Evolutionary conservation across 139 green algal genomes (phyloP).

Genomic region (Edaphochlamys debaryana): DNA sequence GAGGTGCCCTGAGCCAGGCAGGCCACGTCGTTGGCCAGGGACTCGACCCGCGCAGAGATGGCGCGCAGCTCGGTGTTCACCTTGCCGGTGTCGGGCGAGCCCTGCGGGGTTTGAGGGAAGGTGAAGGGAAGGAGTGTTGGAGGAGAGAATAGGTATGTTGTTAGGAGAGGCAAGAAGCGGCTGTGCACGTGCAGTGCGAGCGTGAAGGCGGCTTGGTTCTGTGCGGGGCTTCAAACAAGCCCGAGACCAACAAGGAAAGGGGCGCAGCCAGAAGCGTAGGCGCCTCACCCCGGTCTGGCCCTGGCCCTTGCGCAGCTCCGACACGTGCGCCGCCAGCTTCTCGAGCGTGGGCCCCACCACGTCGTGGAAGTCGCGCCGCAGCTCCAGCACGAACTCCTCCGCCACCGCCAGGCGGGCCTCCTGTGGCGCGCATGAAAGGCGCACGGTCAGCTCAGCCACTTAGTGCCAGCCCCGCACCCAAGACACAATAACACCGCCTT

Average conservation of each 20-base stretch:
- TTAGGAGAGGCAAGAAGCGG: too few relatives aligned
- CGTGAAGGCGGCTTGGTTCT: too few relatives aligned
- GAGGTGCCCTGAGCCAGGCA: neutral
- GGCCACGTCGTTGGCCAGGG: neutral
- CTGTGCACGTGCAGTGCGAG: too few relatives aligned
- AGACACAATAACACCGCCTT: too few relatives aligned
- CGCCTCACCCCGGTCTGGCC: too few relatives aligned
- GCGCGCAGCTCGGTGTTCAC: conserved; percentile 7
- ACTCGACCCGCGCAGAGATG: neutral
- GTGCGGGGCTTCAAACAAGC: too few relatives aligned
- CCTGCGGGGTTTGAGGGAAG: neutral
- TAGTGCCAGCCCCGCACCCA: too few relatives aligned
- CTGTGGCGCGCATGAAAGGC: neutral
- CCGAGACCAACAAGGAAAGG: too few relatives aligned
- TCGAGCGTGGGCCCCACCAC: conserved; percentile 39
- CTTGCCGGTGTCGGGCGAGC: conserved; percentile 7
- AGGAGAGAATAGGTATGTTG: too few relatives aligned
- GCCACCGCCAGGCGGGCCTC: conserved; percentile 28
- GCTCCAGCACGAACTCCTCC: conserved; percentile 40
- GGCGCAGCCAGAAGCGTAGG: too few relatives aligned
- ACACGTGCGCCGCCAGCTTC: conserved; percentile 38
- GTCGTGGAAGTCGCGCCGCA: conserved; percentile 29
- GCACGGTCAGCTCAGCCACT: too few relatives aligned
- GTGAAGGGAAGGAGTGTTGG: neutral
- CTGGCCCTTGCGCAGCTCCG: conserved; percentile 26